A percentile compares a stretch with the other conserved stretches of the same genome.
phyloP scores from a whole-genome alignment of 148 eudicot genomes.

The Chenopodium formosanum region DNA sequence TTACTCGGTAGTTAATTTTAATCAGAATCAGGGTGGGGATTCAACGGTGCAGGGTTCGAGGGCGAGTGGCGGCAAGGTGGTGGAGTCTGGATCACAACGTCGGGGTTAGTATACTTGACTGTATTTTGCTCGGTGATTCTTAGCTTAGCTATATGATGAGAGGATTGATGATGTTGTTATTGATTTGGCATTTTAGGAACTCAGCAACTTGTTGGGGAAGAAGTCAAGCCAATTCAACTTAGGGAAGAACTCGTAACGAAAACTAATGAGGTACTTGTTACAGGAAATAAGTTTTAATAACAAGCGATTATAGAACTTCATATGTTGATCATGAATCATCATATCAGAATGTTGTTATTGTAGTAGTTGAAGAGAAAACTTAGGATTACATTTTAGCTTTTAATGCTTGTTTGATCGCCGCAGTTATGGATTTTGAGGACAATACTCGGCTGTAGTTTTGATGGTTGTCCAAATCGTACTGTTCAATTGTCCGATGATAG shows the following conservation, averaged over 20 bases:
- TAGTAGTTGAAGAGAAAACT: not conserved
- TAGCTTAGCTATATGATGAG: not conserved
- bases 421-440: not conserved
- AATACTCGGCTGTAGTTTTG: not conserved
- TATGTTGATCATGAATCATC: not conserved
- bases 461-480: not conserved
- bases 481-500: not conserved
- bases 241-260: constrained; percentile 28
- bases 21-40: constrained; percentile 29
- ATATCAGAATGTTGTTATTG: not conserved
- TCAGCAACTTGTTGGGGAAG: constrained; percentile 22
- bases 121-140: not conserved
- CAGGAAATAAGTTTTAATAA: not conserved
- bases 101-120: constrained; percentile 46
- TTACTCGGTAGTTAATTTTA: constrained; percentile 34
- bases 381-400: not conserved
- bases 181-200: constrained; percentile 32
- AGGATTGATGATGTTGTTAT: constrained; percentile 10
- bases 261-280: constrained; percentile 40
- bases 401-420: not conserved
- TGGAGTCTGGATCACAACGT: constrained; percentile 27
- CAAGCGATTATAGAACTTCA: not conserved
- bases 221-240: constrained; percentile 26
- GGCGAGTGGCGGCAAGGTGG: constrained; percentile 22
- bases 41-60: constrained; percentile 29